phyloP scores from a whole-genome alignment of 2,329 filamentous ascomycete species.

The Trichoderma hamatum region DNA sequence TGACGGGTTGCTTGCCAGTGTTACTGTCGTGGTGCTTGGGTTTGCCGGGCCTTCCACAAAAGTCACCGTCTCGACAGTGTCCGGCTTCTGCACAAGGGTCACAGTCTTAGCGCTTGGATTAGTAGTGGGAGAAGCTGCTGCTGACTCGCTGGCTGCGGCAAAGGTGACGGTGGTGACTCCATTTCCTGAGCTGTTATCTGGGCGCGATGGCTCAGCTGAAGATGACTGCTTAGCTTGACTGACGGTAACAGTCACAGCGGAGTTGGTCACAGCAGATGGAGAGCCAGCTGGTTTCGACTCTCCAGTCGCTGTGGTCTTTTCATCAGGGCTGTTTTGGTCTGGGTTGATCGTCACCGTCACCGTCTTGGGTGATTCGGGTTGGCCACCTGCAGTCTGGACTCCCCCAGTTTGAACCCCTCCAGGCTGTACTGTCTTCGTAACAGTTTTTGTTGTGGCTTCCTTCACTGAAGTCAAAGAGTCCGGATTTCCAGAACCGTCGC shows the following conservation, averaged over 20 bases:
- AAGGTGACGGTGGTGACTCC: conserved; percentile 9
- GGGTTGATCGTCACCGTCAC: conserved; percentile 27
- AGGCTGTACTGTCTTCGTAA: conserved; percentile 34
- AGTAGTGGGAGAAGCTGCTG: neutral
- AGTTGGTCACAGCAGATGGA: neutral
- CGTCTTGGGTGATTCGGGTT: conserved; percentile 26
- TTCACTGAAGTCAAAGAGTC: neutral
- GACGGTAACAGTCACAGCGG: neutral
- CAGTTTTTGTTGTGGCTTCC: neutral
- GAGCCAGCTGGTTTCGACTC: neutral
- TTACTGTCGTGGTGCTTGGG: neutral
- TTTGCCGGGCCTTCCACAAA: neutral
- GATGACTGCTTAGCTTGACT: neutral
- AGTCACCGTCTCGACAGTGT: neutral
- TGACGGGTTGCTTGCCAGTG: neutral
- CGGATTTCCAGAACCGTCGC: neutral
- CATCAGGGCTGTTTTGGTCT: neutral
- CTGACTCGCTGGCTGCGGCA: neutral
- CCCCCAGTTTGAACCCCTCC: neutral
- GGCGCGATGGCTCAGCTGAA: neutral
- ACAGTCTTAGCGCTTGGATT: neutral
- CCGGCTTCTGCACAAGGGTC: neutral
- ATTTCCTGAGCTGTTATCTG: neutral
- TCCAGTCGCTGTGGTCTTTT: neutral
- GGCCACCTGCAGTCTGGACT: conserved; percentile 28